Evolutionary conservation across 1,284 basidiomycete species (phyloP).

Genomic region (Vanrija humicola): DNA sequence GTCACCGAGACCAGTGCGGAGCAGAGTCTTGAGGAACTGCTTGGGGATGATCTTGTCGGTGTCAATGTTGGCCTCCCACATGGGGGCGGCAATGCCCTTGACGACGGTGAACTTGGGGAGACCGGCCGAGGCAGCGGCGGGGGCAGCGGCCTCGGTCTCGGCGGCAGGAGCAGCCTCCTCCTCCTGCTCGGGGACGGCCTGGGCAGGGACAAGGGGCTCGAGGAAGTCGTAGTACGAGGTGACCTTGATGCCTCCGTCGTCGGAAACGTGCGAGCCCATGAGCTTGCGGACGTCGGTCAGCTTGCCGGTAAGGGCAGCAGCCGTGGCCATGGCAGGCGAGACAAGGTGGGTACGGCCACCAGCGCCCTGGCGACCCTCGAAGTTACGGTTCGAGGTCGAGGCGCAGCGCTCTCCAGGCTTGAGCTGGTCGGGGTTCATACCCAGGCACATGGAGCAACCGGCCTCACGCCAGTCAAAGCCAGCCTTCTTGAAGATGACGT

Average conservation of each 20-base stretch:
- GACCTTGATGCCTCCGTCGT: constrained; percentile 60
- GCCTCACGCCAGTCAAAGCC: constrained; percentile 98
- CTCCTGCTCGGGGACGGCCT: constrained; percentile 41
- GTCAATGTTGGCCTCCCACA: constrained; percentile 89
- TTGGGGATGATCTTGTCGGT: constrained; percentile 98
- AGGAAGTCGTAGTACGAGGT: constrained; percentile 69
- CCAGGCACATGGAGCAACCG: constrained; percentile 96
- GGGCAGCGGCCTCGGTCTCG: constrained; percentile 58
- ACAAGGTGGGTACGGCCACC: constrained; percentile 90
- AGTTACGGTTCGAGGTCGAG: constrained; percentile 95
- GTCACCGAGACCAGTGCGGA: constrained; percentile 85
- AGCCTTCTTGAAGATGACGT: constrained; percentile 84
- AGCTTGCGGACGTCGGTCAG: constrained; percentile 85
- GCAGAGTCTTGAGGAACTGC: constrained; percentile 91
- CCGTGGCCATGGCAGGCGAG: constrained; percentile 93
- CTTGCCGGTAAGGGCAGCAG: constrained; percentile 83
- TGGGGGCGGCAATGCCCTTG: constrained; percentile 80
- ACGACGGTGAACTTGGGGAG: constrained; percentile 74
- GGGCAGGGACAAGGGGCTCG: constrained; percentile 65
- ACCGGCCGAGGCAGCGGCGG: constrained; percentile 55
- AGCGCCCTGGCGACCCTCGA: constrained; percentile 87
- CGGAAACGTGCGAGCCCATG: constrained; percentile 54
- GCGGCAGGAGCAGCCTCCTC: constrained; percentile 51
- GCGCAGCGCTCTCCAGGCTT: constrained; percentile 87
- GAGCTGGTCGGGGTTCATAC: constrained; percentile 96